Evolutionary conservation across 257 asterid genomes (phyloP), one percentile per base, ranked within the genome.

Genomic region (Voacanga thouarsii): DNA sequence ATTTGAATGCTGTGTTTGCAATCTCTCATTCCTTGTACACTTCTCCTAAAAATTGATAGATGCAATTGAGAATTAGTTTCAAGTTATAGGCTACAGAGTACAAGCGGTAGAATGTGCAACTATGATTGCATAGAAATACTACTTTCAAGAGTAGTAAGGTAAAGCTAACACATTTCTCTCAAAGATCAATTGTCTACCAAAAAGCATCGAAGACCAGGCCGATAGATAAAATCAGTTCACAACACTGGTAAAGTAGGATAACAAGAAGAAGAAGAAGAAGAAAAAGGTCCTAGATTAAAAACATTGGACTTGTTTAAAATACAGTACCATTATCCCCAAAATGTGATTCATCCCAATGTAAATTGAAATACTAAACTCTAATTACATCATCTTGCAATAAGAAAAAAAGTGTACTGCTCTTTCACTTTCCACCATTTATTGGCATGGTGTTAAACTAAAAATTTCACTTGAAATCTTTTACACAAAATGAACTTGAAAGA

Each of bases 11-110:
- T 71, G 78, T 50, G 51, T 37, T 10, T 23, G 80, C 19, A 82
- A 71, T 66, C 50, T 57, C 65, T 82, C 85, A 77, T 82, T 82
- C 68, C 72, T 74, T 15, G 69, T 50, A 59, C 82, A 78, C 66
- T 82, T 82, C 64, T 82, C 85, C 85, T 82, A 77, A 10, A 74
- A 78, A 12, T 41, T 65, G 72, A 53, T 41, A 72, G 64, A 49
- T 19, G 37, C 9, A 28, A 23, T 7, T 63, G 76, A 55, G 57
- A 56, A 15, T 19, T 60, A 24, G 64, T 5, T 43, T 37, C 56
- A n/a, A 21, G 50, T 12, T 26, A 77, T n/a, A 68, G 59, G 51
- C 18, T 14, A 19, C 10, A 9, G 56, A 10, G 41, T 39, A 24
- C 7, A 33, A 63, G 18, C 23, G 68, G n/a, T 12, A 45, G 60